phyloP scores from a whole-genome alignment of 23 red algal genomes.

The Agarophyton chilense region DNA sequence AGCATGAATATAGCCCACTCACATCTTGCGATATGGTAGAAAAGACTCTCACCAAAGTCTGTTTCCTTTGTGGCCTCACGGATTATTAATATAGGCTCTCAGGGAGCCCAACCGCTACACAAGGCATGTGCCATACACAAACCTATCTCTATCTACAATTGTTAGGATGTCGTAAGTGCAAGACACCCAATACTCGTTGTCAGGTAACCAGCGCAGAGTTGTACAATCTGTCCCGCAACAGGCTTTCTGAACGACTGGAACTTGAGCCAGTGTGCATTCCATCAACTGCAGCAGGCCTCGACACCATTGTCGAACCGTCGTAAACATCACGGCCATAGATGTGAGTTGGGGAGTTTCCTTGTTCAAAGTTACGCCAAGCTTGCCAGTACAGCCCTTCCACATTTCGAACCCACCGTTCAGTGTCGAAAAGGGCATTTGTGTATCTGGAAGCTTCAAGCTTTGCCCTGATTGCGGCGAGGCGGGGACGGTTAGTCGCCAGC shows the following conservation, averaged over 20 bases:
- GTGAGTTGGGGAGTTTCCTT: conserved; percentile 51
- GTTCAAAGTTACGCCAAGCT: conserved; percentile 66
- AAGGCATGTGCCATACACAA: background rate
- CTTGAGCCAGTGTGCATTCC: conserved; percentile 39
- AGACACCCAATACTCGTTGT: background rate
- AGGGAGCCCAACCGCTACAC: background rate
- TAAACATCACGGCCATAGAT: conserved; percentile 66
- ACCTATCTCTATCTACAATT: conserved; percentile 24
- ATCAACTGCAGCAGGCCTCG: conserved; percentile 44
- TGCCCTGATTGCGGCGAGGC: conserved; percentile 31
- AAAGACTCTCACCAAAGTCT: background rate
- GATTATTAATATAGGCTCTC: background rate
- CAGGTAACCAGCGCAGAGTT: conserved; percentile 44
- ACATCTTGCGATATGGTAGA: background rate
- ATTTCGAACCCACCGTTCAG: conserved; percentile 78
- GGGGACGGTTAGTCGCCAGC: conserved; percentile 58
- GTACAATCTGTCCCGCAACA: conserved; percentile 39
- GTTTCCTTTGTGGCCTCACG: background rate
- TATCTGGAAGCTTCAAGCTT: conserved; percentile 41
- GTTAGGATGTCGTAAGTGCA: background rate
- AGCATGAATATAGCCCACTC: background rate
- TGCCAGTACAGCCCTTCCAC: conserved; percentile 77
- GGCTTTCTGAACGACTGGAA: conserved; percentile 26
- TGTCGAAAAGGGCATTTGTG: conserved; percentile 73
- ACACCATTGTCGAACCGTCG: conserved; percentile 54